Base-by-base conservation (phyloP, 2,329 filamentous ascomycete species). In the Alternaria novae-zelandiae region DNA sequence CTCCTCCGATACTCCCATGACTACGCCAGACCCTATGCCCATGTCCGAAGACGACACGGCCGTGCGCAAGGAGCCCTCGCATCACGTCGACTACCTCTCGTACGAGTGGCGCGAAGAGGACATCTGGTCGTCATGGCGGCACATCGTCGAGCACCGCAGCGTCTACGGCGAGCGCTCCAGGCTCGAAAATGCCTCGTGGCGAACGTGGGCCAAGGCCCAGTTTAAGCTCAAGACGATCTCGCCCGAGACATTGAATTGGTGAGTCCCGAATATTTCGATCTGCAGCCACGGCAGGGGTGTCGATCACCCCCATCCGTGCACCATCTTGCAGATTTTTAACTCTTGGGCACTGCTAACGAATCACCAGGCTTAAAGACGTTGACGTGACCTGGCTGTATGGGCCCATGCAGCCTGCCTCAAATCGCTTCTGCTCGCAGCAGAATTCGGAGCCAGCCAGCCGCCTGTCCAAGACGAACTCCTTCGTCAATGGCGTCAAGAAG, bases 371-470 rank as follows among this genome's bases (percentile, higher is more conserved):
- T 64, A 99, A 98, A 79, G 96, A 98, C 74, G 96, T 92, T 78
- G 95, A 99, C 80, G 94, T 97, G 30, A 97, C 95, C 49, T 99
- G 95, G 96, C 85, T 99, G 1, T 99, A 98, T 75, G 96, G 96
- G 0, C 96, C 96, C 12, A 82, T 97, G 53, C 95, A 97, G 78
- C 91, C 90, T 1, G 90, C 90, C 21, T 83, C 85, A 5, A 87
- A 85, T 58, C 87, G 85, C 64, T 84, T 72, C 74, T 83, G 88
- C 61, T 80, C 80, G 12, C 79, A 83, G 56, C 79, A 82, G 54
- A 76, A 78, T 43, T 84, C 84, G 12, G 85, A 87, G 49, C 82
- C 85, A 21, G 81, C 82, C 23, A 88, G 85, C 69, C 82, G 82
- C 13, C 76, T 90, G 6, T 89, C 87, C 13, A 88, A 88, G 57